Conservation (phyloP, 1,284 basidiomycete genomes). For the Anthracocystis panici-leucophaei region DNA sequence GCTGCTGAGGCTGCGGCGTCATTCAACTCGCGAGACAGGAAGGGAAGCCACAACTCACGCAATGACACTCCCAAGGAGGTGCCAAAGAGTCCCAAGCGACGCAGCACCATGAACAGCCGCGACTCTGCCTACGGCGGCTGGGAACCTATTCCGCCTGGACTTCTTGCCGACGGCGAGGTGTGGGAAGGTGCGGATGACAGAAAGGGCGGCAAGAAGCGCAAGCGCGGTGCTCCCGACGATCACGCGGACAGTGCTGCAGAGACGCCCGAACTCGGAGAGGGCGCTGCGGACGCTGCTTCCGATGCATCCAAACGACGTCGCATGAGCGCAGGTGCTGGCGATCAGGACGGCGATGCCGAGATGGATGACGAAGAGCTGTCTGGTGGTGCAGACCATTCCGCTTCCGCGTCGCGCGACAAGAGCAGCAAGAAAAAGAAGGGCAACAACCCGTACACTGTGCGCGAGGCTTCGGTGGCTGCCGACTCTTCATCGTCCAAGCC, state of each 20-base stretch:
- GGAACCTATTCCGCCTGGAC: constrained; percentile 75
- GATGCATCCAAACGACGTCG: constrained; percentile 57
- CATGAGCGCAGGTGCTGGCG: constrained; percentile 37
- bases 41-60: constrained; percentile 24
- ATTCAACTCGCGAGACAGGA: constrained; percentile 41
- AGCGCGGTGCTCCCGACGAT: constrained; percentile 53
- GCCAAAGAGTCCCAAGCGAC: constrained; percentile 75
- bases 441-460: constrained; percentile 44
- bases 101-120: constrained; percentile 92
- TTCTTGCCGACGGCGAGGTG: constrained; percentile 64
- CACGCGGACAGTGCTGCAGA: constrained; percentile 26
- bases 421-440: constrained; percentile 52
- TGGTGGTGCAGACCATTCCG: constrained; percentile 10
- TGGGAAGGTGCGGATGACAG: constrained; percentile 68
- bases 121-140: constrained; percentile 92
- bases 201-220: constrained; percentile 55
- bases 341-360: constrained; percentile 33
- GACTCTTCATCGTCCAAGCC: constrained; percentile 47
- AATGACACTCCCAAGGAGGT: constrained; percentile 28
- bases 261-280: constrained; percentile 31
- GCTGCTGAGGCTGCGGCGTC: constrained; percentile 37
- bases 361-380: constrained; percentile 38
- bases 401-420: constrained; percentile 27
- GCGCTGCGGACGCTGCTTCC: constrained; percentile 21
- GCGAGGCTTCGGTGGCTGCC: constrained; percentile 37